Percentiles rank a stretch among this genome's conserved stretches.
Conservation (phyloP, 768 basidiomycete species). For the Erythrobasidium yunnanense region DNA sequence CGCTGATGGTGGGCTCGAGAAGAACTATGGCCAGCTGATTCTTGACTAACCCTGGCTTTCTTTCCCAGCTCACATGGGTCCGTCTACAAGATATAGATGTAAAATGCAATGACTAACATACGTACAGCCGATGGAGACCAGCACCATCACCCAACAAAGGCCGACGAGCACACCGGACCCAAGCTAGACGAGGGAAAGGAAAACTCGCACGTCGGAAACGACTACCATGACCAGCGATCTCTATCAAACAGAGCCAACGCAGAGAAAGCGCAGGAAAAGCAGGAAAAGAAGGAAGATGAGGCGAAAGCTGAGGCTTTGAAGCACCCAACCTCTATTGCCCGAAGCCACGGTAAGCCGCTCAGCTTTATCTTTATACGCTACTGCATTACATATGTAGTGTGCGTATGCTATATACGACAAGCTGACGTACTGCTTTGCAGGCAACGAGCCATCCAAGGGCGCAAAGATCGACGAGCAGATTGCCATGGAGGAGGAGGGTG, state of each 20-base stretch:
- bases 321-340: constrained; percentile 9
- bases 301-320: neutral
- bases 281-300: neutral
- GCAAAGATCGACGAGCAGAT: constrained; percentile 24
- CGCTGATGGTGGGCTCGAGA: constrained; percentile 6
- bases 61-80: constrained; percentile 20
- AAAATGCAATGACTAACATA: neutral
- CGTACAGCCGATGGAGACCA: constrained; percentile 27
- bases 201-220: constrained; percentile 3
- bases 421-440: neutral
- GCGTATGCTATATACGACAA: neutral
- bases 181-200: constrained; percentile 5
- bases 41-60: neutral
- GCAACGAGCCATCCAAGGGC: constrained; percentile 20
- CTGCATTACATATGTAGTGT: neutral
- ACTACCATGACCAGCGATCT: neutral
- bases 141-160: constrained; percentile 23
- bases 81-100: neutral
- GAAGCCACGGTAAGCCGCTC: constrained; percentile 1
- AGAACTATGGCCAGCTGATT: neutral
- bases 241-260: constrained; percentile 7
- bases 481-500: neutral
- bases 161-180: constrained; percentile 23
- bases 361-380: too few species aligned
- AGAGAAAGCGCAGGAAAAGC: constrained; percentile 11